Base-by-base conservation (phyloP, 768 basidiomycete genomes). In the Serendipita sp. region DNA sequence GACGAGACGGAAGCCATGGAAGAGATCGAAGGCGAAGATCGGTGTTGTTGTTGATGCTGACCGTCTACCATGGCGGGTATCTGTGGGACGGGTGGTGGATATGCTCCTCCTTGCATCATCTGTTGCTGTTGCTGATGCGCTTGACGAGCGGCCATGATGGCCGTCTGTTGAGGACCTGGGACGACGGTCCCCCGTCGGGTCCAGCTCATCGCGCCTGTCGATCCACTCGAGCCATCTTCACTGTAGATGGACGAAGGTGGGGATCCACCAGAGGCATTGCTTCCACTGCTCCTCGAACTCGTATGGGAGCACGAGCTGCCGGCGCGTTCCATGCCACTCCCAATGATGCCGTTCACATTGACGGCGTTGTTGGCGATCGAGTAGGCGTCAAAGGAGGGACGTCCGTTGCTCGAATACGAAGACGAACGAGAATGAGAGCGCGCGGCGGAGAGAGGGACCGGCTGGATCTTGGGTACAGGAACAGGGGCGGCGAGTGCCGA, bases 321-420 rank as follows among this genome's bases (percentile, higher is more conserved):
- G 53, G 53, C 53, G 30, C 53, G 53, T 58, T 58, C 53, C 53
- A 58, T 58, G 17, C 53, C 53, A n/a, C 24, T 33, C 11, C 24
- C 24, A 3, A 28, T 28, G 1, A 58, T 11, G n/a, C 53, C 53
- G 17, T 33, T 58, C 17, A n/a, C 11, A 33, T 17, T n/a, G 4
- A 24, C 22, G n/a, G 9, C 14, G 24, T 31, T 58, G 9, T 22
- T 22, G 30, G 24, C 4, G 53, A 28, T 13, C 31, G 24, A 26
- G 17, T 48, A 48, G 45, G 9, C 17, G 45, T 48, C 26, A 28
- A 48, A 48, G 20, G 45, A 48, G 9, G 45, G 45, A 48, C 45
- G 20, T 9, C 45, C 45, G 53, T 28, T 24, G 9, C 22, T 24
- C 1, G 45, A 48, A 2, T 24, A 58, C 17, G 53, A 58, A 22